These are phyloP conservation scores for Phaeosphaeria sp. DNA, from an alignment of 2,329 filamentous ascomycete genomes.

Conservation along the genomic window DNA sequence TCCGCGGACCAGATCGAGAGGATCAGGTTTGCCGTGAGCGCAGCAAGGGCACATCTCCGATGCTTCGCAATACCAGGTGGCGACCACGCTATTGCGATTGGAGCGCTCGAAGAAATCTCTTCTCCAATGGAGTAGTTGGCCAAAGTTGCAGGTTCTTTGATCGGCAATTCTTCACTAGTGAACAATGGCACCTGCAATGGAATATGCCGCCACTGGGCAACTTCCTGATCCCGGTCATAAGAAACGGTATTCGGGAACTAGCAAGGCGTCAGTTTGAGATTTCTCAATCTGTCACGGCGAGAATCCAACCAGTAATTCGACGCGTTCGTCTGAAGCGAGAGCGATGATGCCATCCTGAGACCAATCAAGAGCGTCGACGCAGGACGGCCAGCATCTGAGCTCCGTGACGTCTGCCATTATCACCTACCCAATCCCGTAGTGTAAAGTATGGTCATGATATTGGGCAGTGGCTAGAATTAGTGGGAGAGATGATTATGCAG, in stretches of 20 bases:
- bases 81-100: conserved; percentile 63
- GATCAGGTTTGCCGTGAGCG: conserved; percentile 63
- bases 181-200: conserved; percentile 60
- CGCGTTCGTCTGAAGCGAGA: conserved; percentile 61
- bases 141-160: conserved; percentile 54
- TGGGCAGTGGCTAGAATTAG: background rate
- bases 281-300: conserved; percentile 2
- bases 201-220: conserved; percentile 45
- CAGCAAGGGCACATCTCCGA: conserved; percentile 60
- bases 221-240: conserved; percentile 35
- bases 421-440: background rate
- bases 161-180: conserved; percentile 55
- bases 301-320: conserved; percentile 57
- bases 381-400: conserved; percentile 57
- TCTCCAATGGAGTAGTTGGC: conserved; percentile 63
- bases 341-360: conserved; percentile 65
- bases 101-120: conserved; percentile 61
- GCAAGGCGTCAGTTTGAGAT: conserved; percentile 6
- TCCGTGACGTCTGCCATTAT: conserved; percentile 45
- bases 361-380: conserved; percentile 63
- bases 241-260: conserved; percentile 44
- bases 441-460: background rate
- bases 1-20: conserved; percentile 63
- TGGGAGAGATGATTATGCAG: background rate
- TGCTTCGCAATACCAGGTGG: conserved; percentile 62